Evolutionary conservation across 495 filamentous ascomycete genomes (phyloP), one percentile per base, ranked within the genome.

Genomic region (Tuber brumale): DNA sequence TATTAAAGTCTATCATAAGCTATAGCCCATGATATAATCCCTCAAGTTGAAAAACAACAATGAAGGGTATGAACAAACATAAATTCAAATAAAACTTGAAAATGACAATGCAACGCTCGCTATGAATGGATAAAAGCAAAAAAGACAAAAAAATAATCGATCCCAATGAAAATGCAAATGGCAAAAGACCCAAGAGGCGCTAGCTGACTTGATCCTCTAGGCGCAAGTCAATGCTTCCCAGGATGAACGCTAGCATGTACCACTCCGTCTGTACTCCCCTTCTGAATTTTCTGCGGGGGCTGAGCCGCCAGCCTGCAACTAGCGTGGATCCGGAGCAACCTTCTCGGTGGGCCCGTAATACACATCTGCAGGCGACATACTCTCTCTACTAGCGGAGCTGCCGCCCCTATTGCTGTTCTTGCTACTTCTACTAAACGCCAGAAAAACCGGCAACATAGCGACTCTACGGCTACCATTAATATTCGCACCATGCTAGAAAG

Each of bases 311-410:
- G 79, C 78, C 1, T 27, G 78, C 21, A 77, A 73, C 77, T 72
- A 46, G 7, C 75, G 70, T 16, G 79, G 76, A 43, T 79, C 73
- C 0, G 78, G 76, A 51, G 79, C 78, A 35, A 42, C 46, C 31
- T 80, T 76, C 43, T 73, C 74, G 9, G 61, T 19, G 1, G 27
- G 21, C 73, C n/a, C n/a, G 27, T 69, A 51, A 42, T 46, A 79
- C 14, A 57, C 23, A 39, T 79, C 78, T n/a, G 75, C 78, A 2
- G 72, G 41, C 16, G 46, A 70, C 35, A 74, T 74, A 21, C 57
- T 69, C 41, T 46, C 23, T 23, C 69, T 39, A 27, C 46, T 79
- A 27, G 51, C 2, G 51, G 23, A 10, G 51, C 57, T 74, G 1
- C 74, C 57, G 8, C 75, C 74, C 8, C 77, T 72, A 9, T 45